Base-by-base conservation (phyloP, 345 rosid species). In the Xanthoceras sorbifolium region DNA sequence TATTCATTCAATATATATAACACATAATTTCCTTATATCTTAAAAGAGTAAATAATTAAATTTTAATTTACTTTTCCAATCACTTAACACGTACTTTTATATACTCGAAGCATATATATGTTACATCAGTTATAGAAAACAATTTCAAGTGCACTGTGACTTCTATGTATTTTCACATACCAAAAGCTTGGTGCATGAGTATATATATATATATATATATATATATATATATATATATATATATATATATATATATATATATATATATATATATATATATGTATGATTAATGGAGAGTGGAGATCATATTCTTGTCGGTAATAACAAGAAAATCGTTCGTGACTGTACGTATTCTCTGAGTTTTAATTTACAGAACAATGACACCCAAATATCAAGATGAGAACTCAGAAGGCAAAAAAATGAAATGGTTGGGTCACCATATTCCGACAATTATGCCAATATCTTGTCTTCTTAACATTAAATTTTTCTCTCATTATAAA, bases 361-460 rank as follows among this genome's bases (percentile, higher is more conserved):
- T 66, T 66, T 25, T 54, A n/a, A n/a, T n/a, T n/a, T n/a, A n/a
- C 54, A 55, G 67, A 36, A 36, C 38, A 70, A n/a, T 15, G 1
- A 26, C 5, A 26, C 10, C 17, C 54, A 73, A 55, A 42, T 12
- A 40, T 10, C 57, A 46, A 76, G 57, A n/a, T n/a, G 38, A 42
- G 38, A 26, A 10, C 42, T 7, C 10, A 7, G 9, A 38, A 38
- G n/a, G 15, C 36, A 25, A 57, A 28, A 67, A 44, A 40, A 67
- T 34, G 73, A 67, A 48, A 22, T 26, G 79, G 48, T 69, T 59
- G 26, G 31, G 31, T 59, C 61, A 29, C 29, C 60, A 68, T 61
- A 68, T 76, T 76, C 46, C 74, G 79, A 76, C 69, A 68, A 44
- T 14, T 29, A 68, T 76, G 22, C 67, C 31, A 76, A 36, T 77